A percentile compares a stretch with the other conserved stretches of the same genome.
phyloP scores from a whole-genome alignment of 768 basidiomycete species.

The Mycena leptocephala region DNA sequence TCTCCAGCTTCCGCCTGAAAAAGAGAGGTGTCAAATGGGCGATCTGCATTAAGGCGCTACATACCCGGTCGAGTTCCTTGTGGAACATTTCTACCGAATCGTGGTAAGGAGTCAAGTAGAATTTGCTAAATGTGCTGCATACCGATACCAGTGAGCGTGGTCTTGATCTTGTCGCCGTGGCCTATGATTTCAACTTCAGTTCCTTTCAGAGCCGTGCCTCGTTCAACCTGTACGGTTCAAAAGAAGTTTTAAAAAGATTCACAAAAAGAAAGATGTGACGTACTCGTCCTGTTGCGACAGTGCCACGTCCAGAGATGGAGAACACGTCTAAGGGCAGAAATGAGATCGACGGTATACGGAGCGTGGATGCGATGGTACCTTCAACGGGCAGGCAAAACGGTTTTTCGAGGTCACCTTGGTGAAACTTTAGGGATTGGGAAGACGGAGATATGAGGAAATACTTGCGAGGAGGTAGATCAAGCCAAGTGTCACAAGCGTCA shows the following conservation, averaged over 20 bases:
- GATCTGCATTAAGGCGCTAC: slow-evolving; percentile 34
- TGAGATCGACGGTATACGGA: background rate
- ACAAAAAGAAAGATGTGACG: slow-evolving; percentile 42
- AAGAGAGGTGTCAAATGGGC: slow-evolving; percentile 4
- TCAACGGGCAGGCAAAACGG: slow-evolving; percentile 98
- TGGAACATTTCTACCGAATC: slow-evolving; percentile 96
- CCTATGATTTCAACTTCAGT: slow-evolving; percentile 96
- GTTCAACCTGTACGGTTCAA: slow-evolving; percentile 83
- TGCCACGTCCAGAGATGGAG: slow-evolving; percentile 98
- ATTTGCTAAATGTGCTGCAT: slow-evolving; percentile 39
- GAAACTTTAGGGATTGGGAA: background rate
- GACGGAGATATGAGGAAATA: slow-evolving; percentile 22
- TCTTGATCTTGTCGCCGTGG: slow-evolving; percentile 86
- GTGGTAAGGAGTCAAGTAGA: slow-evolving; percentile 11
- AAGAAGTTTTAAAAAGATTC: background rate
- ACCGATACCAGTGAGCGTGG: slow-evolving; percentile 96
- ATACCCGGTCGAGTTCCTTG: slow-evolving; percentile 96
- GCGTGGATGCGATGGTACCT: slow-evolving; percentile 58
- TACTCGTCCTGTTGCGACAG: slow-evolving; percentile 95
- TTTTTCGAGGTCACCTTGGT: slow-evolving; percentile 93
- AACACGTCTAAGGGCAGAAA: slow-evolving; percentile 76
- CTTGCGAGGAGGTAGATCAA: slow-evolving; percentile 93
- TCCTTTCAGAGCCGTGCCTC: slow-evolving; percentile 93
- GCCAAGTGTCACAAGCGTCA: slow-evolving; percentile 92
- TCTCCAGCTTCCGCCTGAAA: slow-evolving; percentile 95